phyloP scores from a whole-genome alignment of 345 rosid species.

The Eucalyptus erythrocorys region DNA sequence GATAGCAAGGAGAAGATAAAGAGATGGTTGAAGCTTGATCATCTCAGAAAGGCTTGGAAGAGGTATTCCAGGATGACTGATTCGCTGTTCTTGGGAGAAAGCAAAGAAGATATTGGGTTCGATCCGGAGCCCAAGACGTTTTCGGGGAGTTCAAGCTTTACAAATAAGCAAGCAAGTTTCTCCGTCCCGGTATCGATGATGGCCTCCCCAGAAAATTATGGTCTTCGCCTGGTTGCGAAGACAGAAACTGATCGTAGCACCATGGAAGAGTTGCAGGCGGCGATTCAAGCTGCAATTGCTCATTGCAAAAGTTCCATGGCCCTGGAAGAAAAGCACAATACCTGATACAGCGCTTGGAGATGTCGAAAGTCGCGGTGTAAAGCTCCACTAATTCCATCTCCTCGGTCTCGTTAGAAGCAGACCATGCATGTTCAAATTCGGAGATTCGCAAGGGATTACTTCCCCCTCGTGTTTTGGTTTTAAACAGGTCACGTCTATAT shows the following conservation, averaged over 20 bases:
- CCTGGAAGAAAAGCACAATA: constrained; percentile 8
- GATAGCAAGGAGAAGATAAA: neutral
- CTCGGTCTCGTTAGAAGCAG: neutral
- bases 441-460: neutral
- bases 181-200: constrained; percentile 89
- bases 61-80: neutral
- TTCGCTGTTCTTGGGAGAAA: neutral
- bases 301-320: constrained; percentile 92
- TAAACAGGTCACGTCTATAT: neutral
- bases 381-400: neutral
- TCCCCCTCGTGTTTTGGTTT: neutral
- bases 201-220: constrained; percentile 80
- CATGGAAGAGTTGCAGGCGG: constrained; percentile 94
- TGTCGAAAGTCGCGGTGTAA: neutral
- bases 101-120: neutral
- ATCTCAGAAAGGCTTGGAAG: neutral
- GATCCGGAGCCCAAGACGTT: neutral
- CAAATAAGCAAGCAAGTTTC: neutral
- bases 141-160: neutral
- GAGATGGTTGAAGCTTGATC: neutral
- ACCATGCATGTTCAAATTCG: neutral
- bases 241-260: constrained; percentile 51
- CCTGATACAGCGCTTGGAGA: neutral
- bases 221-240: constrained; percentile 35
- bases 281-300: constrained; percentile 96